phyloP scores from a whole-genome alignment of 306 rosid genomes.

The Cicer judaicum region DNA sequence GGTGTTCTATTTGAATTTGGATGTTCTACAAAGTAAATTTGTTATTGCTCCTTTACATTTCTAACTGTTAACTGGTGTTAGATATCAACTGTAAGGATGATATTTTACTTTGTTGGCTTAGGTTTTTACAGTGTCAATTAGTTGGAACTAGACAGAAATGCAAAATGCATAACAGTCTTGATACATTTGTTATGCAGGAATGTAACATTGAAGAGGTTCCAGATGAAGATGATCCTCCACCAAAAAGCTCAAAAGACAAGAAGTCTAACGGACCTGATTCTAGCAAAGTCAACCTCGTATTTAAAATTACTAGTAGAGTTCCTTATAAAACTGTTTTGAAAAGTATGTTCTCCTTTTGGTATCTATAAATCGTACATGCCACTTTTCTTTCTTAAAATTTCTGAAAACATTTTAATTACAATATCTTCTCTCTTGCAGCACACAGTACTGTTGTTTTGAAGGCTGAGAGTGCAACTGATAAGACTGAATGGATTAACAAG shows the following conservation, averaged over 20 bases:
- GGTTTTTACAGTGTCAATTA: constrained; percentile 14
- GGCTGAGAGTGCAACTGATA: constrained; percentile 84
- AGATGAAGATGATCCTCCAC: constrained; percentile 77
- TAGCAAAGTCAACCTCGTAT: constrained; percentile 76
- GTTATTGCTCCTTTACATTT: neutral
- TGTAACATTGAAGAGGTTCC: constrained; percentile 81
- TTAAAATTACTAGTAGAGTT: constrained; percentile 83
- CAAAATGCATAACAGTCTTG: constrained; percentile 9
- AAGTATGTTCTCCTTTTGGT: constrained; percentile 54
- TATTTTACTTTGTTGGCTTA: neutral
- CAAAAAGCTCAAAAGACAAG: constrained; percentile 90
- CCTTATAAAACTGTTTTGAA: constrained; percentile 94
- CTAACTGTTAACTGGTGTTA: neutral
- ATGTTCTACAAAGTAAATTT: neutral
- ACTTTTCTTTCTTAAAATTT: neutral
- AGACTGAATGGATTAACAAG: constrained; percentile 86
- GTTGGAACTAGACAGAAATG: constrained; percentile 17
- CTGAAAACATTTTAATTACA: constrained; percentile 12
- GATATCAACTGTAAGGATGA: neutral
- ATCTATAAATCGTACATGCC: neutral
- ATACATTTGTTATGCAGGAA: constrained; percentile 63
- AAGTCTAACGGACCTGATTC: constrained; percentile 82
- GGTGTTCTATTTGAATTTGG: constrained; percentile 3
- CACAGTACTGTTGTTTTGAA: constrained; percentile 84
- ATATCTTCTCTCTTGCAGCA: constrained; percentile 60